Base-by-base conservation (phyloP, 352 stramenopile species). In the Phytophthora nicotianae region DNA sequence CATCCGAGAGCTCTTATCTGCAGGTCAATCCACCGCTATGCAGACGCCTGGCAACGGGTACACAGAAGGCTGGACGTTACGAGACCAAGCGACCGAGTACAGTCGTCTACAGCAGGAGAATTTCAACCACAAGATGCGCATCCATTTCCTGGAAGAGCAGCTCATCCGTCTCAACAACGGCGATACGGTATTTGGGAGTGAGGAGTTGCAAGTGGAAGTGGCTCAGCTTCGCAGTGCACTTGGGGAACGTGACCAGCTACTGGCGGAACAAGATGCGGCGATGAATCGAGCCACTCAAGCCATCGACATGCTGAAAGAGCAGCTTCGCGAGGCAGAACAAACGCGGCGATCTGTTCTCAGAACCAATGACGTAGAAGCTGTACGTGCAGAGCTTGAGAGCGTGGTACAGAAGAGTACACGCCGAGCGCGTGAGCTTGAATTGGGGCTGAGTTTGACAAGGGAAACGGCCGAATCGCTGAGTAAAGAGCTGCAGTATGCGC, bases 51-150 rank as follows among this genome's bases (percentile, higher is more conserved):
- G 19, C 19, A 17, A 58, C 5, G 1, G n/a, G 14, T 16, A 26
- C 51, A 50, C 5, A 32, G 29, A 52, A 9, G 32, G 5, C 20
- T 26, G 21, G 43, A 45, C 53, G 17, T 32, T 55, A 13, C 21
- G 54, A 33, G 42, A 54, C 27, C 54, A 62, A 54, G 54, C 20
- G n/a, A 20, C 54, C 43, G 33, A 45, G 32, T 62, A 54, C 24
- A 50, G 24, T 19, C 33, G 40, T n/a, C 52, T 68, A 21, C 45
- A 68, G 46, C 27, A 50, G 16, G 53, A 58, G 38, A 68, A 68
- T 17, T 77, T 77, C 51, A 74, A 77, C 55, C 55, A 66, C 35
- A 65, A 68, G 52, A 60, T 77, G 65, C 65, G 69, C 4, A 74
- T 75, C 40, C 64, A 72, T 35, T 77, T 61, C 21, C 40, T 77